These are phyloP conservation scores for Oehlia diaphana DNA, from an alignment of 192 early-diverging fungal genomes.

Conservation along the genomic window DNA sequence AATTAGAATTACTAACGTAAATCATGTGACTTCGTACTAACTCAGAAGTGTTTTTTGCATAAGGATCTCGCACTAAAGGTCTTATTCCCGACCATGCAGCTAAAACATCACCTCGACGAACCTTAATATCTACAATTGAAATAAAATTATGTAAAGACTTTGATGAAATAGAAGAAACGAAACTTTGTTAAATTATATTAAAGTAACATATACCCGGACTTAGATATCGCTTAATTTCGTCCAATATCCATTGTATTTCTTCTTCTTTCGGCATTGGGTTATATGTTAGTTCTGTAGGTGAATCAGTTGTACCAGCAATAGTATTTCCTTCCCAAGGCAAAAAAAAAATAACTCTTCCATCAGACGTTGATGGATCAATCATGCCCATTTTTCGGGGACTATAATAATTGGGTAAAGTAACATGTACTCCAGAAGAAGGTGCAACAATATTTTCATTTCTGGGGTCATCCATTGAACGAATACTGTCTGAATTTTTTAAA, in stretches of 20 bases:
- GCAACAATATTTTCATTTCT: slow-evolving; percentile 82
- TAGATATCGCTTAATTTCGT: slow-evolving; percentile 89
- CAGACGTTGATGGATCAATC: slow-evolving; percentile 90
- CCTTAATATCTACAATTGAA: slow-evolving; percentile 77
- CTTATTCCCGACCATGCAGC: slow-evolving; percentile 98
- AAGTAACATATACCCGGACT: slow-evolving; percentile 51
- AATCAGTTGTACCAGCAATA: slow-evolving; percentile 95
- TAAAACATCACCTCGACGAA: slow-evolving; percentile 94
- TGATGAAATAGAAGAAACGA: not conserved
- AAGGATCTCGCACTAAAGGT: slow-evolving; percentile 93
- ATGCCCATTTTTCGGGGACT: slow-evolving; percentile 93
- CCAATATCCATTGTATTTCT: slow-evolving; percentile 94
- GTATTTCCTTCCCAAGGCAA: slow-evolving; percentile 96
- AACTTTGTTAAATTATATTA: not conserved
- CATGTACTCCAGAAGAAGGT: slow-evolving; percentile 90
- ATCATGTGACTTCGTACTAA: slow-evolving; percentile 99
- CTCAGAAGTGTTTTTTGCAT: slow-evolving; percentile 86
- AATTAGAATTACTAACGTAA: slow-evolving; percentile 72
- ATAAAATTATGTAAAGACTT: not conserved
- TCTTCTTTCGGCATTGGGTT: slow-evolving; percentile 89
- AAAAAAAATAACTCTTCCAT: slow-evolving; percentile 97
- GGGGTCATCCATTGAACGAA: slow-evolving; percentile 88
- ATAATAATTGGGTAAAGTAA: slow-evolving; percentile 94
- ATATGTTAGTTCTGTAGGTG: slow-evolving; percentile 78
- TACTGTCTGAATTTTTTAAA: slow-evolving; percentile 56